Conservation (phyloP, 2,329 filamentous ascomycete genomes). For the Colletotrichum sp. region DNA sequence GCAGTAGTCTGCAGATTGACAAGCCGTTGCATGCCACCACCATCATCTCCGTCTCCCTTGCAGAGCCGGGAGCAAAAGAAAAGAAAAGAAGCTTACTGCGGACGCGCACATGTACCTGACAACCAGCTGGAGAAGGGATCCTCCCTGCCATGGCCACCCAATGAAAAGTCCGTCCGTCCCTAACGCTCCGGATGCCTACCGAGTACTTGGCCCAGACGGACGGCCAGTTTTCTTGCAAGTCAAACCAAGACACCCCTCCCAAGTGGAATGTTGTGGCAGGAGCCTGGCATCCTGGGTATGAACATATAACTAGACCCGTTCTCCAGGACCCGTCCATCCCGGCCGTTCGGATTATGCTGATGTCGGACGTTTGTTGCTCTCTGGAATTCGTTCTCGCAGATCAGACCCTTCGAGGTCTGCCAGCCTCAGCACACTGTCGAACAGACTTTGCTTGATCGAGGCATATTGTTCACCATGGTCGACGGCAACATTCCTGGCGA, state of each 20-base stretch:
- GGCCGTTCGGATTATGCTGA: not conserved
- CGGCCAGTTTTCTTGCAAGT: not conserved
- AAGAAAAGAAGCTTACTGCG: not conserved
- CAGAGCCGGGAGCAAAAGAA: not conserved
- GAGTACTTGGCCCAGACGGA: not conserved
- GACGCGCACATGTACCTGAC: not conserved
- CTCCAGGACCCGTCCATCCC: not conserved
- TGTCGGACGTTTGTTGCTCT: not conserved
- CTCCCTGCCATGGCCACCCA: not conserved
- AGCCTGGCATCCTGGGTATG: not conserved
- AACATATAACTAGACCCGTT: slow-evolving; percentile 12
- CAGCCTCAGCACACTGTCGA: not conserved
- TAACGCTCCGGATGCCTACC: not conserved
- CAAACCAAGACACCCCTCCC: not conserved
- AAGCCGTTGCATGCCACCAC: not conserved
- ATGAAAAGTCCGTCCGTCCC: not conserved
- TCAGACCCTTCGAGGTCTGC: not conserved
- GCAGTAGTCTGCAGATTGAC: slow-evolving; percentile 1
- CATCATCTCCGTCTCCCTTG: not conserved
- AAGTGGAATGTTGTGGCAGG: not conserved
- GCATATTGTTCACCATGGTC: slow-evolving; percentile 23
- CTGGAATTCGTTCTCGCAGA: not conserved
- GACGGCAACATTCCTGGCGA: slow-evolving; percentile 34
- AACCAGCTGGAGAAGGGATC: not conserved
- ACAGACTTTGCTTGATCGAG: not conserved